phyloP scores from a whole-genome alignment of 805 yeast species.

The Wickerhamomyces tratensis region DNA sequence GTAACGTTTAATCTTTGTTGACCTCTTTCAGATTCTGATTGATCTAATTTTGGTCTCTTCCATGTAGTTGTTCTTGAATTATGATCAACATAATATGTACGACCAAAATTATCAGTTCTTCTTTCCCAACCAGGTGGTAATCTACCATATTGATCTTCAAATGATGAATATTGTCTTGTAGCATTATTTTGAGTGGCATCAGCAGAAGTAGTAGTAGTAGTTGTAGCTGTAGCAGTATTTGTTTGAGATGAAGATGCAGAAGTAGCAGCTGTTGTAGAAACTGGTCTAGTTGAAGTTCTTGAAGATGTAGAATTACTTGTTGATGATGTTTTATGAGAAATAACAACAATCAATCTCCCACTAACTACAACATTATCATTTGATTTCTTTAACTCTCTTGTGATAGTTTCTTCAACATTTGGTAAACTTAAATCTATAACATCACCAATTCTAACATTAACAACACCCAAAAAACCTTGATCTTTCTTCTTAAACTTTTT shows the following conservation, averaged over 20 bases:
- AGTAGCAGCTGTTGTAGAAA: conserved; percentile 5
- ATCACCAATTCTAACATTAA: conserved; percentile 84
- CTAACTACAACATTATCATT: conserved; percentile 90
- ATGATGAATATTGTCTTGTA: conserved; percentile 72
- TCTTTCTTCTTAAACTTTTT: conserved; percentile 96
- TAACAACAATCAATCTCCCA: conserved; percentile 78
- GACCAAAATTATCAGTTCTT: conserved; percentile 92
- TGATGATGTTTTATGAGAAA: conserved; percentile 35
- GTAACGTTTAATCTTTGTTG: conserved; percentile 56
- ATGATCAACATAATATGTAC: conserved; percentile 97
- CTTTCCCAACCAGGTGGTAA: conserved; percentile 99
- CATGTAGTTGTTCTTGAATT: conserved; percentile 98
- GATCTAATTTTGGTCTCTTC: conserved; percentile 88
- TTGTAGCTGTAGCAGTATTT: conserved; percentile 11
- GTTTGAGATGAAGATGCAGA: conserved; percentile 1
- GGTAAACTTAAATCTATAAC: conserved; percentile 56
- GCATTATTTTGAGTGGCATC: conserved; percentile 6
- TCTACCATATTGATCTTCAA: conserved; percentile 95
- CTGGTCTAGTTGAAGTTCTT: conserved; percentile 15
- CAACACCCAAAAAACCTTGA: conserved; percentile 96
- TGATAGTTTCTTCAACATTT: conserved; percentile 68
- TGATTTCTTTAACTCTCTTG: conserved; percentile 84
- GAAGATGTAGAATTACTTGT: conserved; percentile 13
- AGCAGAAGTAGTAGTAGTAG: conserved; percentile 11
- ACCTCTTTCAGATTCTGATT: conserved; percentile 57